Evolutionary conservation across 352 stramenopile species (phyloP).

Genomic region (Pythium brachiatum): DNA sequence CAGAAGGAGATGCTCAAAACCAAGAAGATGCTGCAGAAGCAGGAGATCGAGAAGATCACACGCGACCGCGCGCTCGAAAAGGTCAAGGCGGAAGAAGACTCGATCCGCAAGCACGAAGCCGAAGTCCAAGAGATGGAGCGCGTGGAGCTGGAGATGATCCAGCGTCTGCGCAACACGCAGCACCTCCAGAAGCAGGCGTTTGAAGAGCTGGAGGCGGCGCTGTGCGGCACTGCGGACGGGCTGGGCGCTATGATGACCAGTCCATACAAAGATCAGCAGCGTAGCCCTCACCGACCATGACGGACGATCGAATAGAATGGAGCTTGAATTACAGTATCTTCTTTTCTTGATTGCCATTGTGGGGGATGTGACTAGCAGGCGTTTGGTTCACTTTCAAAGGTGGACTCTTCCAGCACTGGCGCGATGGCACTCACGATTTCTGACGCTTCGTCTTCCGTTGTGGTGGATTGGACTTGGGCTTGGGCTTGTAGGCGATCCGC

Average conservation of each 20-base stretch:
- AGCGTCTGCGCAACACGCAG: conserved; percentile 79
- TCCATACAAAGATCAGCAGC: conserved; percentile 28
- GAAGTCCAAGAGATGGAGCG: conserved; percentile 84
- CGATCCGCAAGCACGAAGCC: conserved; percentile 48
- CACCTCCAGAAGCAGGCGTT: conserved; percentile 84
- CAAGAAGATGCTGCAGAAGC: conserved; percentile 64
- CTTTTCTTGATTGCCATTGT: too few relatives aligned
- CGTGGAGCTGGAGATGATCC: conserved; percentile 77
- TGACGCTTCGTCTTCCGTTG: not conserved
- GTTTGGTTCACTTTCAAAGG: not conserved
- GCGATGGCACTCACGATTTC: not conserved
- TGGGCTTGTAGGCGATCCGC: not conserved
- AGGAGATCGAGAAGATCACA: conserved; percentile 74
- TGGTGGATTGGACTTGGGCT: not conserved
- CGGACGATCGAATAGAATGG: too few relatives aligned
- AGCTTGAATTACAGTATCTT: too few relatives aligned
- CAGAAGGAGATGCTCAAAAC: conserved; percentile 66
- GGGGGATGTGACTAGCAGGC: too few relatives aligned
- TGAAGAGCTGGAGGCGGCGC: conserved; percentile 75
- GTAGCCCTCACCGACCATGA: conserved; percentile 19
- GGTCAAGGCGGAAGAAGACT: conserved; percentile 61
- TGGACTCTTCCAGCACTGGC: too few relatives aligned
- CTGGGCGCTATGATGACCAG: conserved; percentile 18
- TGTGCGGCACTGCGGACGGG: conserved; percentile 36
- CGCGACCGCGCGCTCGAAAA: conserved; percentile 62